A percentile compares a stretch with the other conserved stretches of the same genome.
Evolutionary conservation across 2,329 filamentous ascomycete species (phyloP).

Genomic region (Emmonsia crescens): DNA sequence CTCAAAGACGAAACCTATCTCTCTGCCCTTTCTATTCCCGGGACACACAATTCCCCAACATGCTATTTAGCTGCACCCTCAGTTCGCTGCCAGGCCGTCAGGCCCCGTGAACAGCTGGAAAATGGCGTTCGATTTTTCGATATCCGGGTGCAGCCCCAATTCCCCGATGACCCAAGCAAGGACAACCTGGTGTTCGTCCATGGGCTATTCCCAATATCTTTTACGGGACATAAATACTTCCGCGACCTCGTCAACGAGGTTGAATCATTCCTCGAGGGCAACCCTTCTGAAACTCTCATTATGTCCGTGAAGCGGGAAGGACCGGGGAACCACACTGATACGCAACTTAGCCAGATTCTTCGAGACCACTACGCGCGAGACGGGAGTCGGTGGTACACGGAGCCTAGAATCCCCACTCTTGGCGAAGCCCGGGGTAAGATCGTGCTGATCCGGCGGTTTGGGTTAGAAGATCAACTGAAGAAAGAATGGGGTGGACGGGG

Average conservation of each 20-base stretch:
- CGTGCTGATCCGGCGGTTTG: conserved; percentile 73
- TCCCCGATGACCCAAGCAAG: conserved; percentile 45
- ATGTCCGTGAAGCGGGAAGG: conserved; percentile 89
- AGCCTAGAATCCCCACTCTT: conserved; percentile 63
- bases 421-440: conserved; percentile 72
- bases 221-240: conserved; percentile 73
- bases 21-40: conserved; percentile 76
- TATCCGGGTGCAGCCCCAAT: conserved; percentile 63
- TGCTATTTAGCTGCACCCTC: conserved; percentile 76
- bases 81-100: conserved; percentile 81
- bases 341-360: conserved; percentile 64
- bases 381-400: conserved; percentile 63
- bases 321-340: conserved; percentile 65
- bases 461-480: conserved; percentile 42
- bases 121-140: conserved; percentile 95
- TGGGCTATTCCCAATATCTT: conserved; percentile 74
- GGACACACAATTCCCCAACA: conserved; percentile 90
- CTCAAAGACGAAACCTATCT: conserved; percentile 62
- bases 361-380: conserved; percentile 55
- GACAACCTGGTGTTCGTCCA: conserved; percentile 75
- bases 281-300: conserved; percentile 73
- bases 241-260: conserved; percentile 59
- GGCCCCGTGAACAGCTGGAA: conserved; percentile 63
- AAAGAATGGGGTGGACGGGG: conserved; percentile 39
- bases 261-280: conserved; percentile 62